Percentiles rank a stretch among this genome's conserved stretches.
Conservation (phyloP, 1,139 yeast genomes). For the Geotrichum candidum region DNA sequence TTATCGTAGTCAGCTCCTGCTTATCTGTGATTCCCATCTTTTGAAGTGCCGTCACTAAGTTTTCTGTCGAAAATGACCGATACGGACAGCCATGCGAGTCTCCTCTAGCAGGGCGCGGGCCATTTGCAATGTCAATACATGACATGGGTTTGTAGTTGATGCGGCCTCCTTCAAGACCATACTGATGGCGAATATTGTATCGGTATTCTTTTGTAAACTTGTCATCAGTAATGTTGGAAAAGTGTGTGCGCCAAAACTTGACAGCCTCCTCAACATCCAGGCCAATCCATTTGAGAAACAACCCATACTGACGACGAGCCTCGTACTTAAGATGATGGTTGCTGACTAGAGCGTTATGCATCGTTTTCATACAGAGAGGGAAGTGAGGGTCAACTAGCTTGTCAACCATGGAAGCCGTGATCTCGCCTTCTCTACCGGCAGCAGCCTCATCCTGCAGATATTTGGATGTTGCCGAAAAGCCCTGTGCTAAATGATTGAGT, state of each 20-base stretch:
- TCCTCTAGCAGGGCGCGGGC: slow-evolving; percentile 63
- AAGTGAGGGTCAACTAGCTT: slow-evolving; percentile 54
- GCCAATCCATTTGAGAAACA: slow-evolving; percentile 87
- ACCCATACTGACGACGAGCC: slow-evolving; percentile 80
- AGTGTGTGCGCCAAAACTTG: slow-evolving; percentile 74
- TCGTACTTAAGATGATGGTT: slow-evolving; percentile 71
- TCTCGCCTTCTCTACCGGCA: slow-evolving; percentile 36
- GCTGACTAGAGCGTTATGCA: slow-evolving; percentile 55
- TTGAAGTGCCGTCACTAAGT: slow-evolving; percentile 48
- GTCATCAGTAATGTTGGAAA: slow-evolving; percentile 61
- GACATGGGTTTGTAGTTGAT: slow-evolving; percentile 82
- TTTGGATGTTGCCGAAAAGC: slow-evolving; percentile 41
- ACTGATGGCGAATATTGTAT: slow-evolving; percentile 80
- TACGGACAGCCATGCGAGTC: slow-evolving; percentile 94
- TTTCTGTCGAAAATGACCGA: slow-evolving; percentile 62
- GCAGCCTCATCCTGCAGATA: slow-evolving; percentile 18
- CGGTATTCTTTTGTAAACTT: slow-evolving; percentile 81
- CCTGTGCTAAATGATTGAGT: slow-evolving; percentile 67
- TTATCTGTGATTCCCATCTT: slow-evolving; percentile 68
- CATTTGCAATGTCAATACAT: slow-evolving; percentile 68
- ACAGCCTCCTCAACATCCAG: slow-evolving; percentile 81
- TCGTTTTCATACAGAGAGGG: slow-evolving; percentile 75
- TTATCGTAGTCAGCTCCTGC: slow-evolving; percentile 53
- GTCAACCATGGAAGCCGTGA: slow-evolving; percentile 60
- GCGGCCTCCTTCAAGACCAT: slow-evolving; percentile 88